Base-by-base conservation (phyloP, 2,329 filamentous ascomycete genomes). In the Fusarium sp. region DNA sequence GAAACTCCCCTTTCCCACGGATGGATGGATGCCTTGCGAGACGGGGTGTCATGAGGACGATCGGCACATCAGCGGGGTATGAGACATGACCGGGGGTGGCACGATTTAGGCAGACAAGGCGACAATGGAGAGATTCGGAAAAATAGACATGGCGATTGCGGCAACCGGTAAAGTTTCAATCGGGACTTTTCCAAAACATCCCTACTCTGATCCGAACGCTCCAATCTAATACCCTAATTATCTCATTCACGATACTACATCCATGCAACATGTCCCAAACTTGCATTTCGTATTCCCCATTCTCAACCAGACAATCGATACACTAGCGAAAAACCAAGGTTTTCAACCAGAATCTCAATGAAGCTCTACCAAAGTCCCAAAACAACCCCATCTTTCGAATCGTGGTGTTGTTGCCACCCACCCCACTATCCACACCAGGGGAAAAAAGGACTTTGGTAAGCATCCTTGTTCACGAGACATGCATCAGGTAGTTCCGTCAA, bases 291-390 rank as follows among this genome's bases (percentile, higher is more conserved):
- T 7, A 59, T 49, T 8, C 6, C 11, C 15, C 36, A 20, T n/a
- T 22, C 44, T n/a, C 39, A 17, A 31, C 7, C 17, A 28, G 14
- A 20, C 31, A 11, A 14, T 56, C 20, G 31, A 36, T 13, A 1
- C 28, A 31, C 28, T 31, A 31, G 28, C 28, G 28, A 31, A 31
- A 31, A 31, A 31, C 10, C 28, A 31, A 31, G 28, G 5, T 31
- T 31, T 13, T 28, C 2, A 10, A 28, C 3, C 28, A 31, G 13
- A 10, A 31, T 13, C 4, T 31, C 28, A 22, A 38, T 70, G 62
- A 69, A 70, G 66, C 44, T 63, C 42, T 48, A 58, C 66, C 62
- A 70, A 69, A 69, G 66, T 69, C 66, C 66, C 57, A 39, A 66
- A 54, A 42, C 48, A 28, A 38, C 22, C 55, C 51, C 61, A 67